Conservation (phyloP, 768 basidiomycete species). For the Trametes meyenii region DNA sequence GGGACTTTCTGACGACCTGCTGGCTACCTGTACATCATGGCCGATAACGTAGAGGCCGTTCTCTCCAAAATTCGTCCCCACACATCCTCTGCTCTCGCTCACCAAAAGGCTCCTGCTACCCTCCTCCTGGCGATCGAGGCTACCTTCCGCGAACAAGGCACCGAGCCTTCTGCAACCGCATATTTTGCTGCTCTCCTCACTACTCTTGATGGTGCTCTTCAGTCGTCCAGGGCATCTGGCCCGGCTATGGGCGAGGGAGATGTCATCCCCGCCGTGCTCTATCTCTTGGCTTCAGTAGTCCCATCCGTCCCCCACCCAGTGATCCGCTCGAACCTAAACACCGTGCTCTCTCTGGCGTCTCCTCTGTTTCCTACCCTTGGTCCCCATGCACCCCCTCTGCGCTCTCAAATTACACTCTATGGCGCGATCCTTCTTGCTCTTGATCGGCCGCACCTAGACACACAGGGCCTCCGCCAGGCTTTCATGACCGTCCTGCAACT, state of each 20-base stretch:
- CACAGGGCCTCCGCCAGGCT: slow-evolving; percentile 69
- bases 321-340: slow-evolving; percentile 72
- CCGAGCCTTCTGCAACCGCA: slow-evolving; percentile 77
- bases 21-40: slow-evolving; percentile 23
- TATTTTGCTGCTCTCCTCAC: slow-evolving; percentile 94
- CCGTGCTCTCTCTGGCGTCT: slow-evolving; percentile 71
- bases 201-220: slow-evolving; percentile 76
- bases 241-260: slow-evolving; percentile 61
- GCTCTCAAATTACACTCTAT: slow-evolving; percentile 84
- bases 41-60: slow-evolving; percentile 50
- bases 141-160: slow-evolving; percentile 68
- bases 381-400: slow-evolving; percentile 73
- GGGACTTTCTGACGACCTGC: background rate
- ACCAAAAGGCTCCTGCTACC: slow-evolving; percentile 88
- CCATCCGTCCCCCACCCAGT: slow-evolving; percentile 83
- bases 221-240: slow-evolving; percentile 48
- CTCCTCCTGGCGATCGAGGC: slow-evolving; percentile 85
- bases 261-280: slow-evolving; percentile 80
- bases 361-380: slow-evolving; percentile 74
- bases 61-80: slow-evolving; percentile 88
- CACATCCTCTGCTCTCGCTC: slow-evolving; percentile 73
- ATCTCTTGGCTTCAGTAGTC: slow-evolving; percentile 76
- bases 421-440: slow-evolving; percentile 68
- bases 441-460: slow-evolving; percentile 71
- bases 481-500: slow-evolving; percentile 86